phyloP scores from a whole-genome alignment of 208 protist species.

The Wallacemonas rigidus region DNA sequence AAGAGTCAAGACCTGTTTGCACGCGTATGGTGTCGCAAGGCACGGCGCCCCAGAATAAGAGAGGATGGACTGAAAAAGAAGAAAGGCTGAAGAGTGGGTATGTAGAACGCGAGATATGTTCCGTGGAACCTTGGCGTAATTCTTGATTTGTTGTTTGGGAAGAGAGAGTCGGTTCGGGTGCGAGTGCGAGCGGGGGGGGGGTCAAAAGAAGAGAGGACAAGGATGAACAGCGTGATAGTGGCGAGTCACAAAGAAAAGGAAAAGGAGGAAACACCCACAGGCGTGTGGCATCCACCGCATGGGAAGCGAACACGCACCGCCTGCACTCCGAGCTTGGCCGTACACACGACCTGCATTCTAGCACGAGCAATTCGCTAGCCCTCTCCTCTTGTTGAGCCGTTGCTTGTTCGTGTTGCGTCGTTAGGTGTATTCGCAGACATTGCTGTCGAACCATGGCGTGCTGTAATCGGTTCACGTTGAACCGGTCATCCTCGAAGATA shows the following conservation, averaged over 20 bases:
- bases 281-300: no score
- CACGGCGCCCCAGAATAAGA: no score
- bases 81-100: not conserved
- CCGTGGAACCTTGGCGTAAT: no score
- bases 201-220: not conserved
- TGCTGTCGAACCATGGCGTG: not conserved
- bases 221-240: not conserved
- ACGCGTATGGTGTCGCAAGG: no score
- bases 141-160: not conserved
- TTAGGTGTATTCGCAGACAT: not conserved
- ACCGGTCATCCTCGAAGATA: no score
- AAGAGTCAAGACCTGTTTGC: no score
- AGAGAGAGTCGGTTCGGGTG: not conserved
- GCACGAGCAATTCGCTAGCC: no score
- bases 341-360: no score
- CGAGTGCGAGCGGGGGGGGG: not conserved
- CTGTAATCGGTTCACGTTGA: not conserved
- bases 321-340: no score
- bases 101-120: no score
- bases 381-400: not conserved
- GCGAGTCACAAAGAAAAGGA: constrained; percentile 1
- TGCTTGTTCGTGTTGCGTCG: not conserved
- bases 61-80: not conserved
- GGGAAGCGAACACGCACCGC: no score
- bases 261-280: constrained; percentile 10